Conservation (phyloP, 192 early-diverging fungal genomes). For the Radiomyces spectabilis region DNA sequence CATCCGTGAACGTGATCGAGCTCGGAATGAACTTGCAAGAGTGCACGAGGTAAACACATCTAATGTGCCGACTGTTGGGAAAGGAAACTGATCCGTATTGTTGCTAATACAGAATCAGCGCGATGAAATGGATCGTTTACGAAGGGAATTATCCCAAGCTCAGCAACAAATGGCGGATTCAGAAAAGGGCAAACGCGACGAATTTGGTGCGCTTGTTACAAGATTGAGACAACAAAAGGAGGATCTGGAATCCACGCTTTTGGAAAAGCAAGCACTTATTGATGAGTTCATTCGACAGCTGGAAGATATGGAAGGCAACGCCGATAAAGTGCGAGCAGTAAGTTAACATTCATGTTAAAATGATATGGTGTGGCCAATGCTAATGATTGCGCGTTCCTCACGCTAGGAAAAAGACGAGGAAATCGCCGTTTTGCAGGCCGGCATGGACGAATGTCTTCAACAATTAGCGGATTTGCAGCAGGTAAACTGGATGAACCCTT, state of each 20-base stretch:
- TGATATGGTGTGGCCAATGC: neutral
- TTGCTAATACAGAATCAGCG: slow-evolving; percentile 49
- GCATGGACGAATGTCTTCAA: slow-evolving; percentile 74
- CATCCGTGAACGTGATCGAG: slow-evolving; percentile 85
- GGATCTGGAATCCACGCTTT: slow-evolving; percentile 62
- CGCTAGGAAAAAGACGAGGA: slow-evolving; percentile 67
- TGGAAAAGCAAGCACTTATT: slow-evolving; percentile 30
- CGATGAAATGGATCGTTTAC: slow-evolving; percentile 75
- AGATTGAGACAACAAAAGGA: slow-evolving; percentile 80
- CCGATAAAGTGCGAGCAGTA: slow-evolving; percentile 23
- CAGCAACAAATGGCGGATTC: slow-evolving; percentile 72
- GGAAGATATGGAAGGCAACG: slow-evolving; percentile 27
- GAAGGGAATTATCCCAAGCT: slow-evolving; percentile 72
- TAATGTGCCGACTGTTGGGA: too few relatives aligned
- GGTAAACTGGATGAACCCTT: neutral
- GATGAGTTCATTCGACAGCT: slow-evolving; percentile 33
- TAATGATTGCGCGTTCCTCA: neutral
- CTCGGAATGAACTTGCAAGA: slow-evolving; percentile 73
- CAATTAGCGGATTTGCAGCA: slow-evolving; percentile 63
- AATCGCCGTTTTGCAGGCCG: slow-evolving; percentile 66
- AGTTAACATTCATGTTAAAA: neutral
- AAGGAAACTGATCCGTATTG: neutral
- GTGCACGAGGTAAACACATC: slow-evolving; percentile 40
- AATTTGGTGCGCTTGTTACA: slow-evolving; percentile 72
- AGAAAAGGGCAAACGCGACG: slow-evolving; percentile 70